phyloP scores from a whole-genome alignment of 169 alveolate genomes.

The Babesia ovis region DNA sequence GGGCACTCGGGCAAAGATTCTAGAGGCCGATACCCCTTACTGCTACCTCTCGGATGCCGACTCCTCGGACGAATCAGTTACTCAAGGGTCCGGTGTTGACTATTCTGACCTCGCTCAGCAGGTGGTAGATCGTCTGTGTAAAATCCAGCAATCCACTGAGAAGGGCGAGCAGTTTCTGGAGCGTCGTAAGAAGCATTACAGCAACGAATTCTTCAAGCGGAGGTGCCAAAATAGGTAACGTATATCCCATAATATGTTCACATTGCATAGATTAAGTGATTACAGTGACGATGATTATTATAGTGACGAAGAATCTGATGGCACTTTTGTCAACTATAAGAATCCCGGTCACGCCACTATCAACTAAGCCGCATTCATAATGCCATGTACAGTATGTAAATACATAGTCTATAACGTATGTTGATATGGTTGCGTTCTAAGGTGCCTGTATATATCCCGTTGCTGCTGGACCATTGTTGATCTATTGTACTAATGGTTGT shows the following conservation, averaged over 20 bases:
- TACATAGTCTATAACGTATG: too few relatives aligned
- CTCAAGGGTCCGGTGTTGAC: not conserved
- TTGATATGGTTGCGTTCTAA: too few relatives aligned
- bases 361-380: too few relatives aligned
- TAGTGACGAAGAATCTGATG: not conserved
- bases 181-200: constrained; percentile 54
- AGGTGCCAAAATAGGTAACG: not conserved
- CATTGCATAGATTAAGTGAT: not conserved
- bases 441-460: too few relatives aligned
- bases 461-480: too few relatives aligned
- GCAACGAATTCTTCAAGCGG: constrained; percentile 30
- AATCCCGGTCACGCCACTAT: not conserved
- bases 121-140: constrained; percentile 29
- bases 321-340: not conserved
- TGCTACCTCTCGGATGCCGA: constrained; percentile 65
- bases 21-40: constrained; percentile 83
- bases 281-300: constrained; percentile 5
- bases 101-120: constrained; percentile 21
- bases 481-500: too few relatives aligned
- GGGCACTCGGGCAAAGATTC: constrained; percentile 81
- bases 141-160: constrained; percentile 16
- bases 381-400: too few relatives aligned
- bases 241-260: not conserved
- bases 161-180: constrained; percentile 22
- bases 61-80: constrained; percentile 44